Percentiles rank a stretch among this genome's conserved stretches.
Conservation (phyloP, 352 stramenopile species). For the Blastocystis sp. region DNA sequence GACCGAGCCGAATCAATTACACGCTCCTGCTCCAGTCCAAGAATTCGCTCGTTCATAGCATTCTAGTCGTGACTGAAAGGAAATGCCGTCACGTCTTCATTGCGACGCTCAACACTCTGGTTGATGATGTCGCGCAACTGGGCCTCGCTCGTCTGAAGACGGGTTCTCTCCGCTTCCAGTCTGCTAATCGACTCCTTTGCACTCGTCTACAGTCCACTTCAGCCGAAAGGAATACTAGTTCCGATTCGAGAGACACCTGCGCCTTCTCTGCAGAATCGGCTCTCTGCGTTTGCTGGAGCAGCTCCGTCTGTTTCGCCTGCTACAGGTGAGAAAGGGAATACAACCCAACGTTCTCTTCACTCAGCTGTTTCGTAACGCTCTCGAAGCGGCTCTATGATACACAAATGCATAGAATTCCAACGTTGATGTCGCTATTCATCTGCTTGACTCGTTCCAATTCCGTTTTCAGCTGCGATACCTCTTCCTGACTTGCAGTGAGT, state of each 20-base stretch:
- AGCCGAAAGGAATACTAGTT: neutral
- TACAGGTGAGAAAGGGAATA: neutral
- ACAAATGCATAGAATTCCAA: neutral
- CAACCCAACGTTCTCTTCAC: neutral
- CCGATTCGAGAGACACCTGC: neutral
- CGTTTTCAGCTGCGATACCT: neutral
- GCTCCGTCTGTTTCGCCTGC: neutral
- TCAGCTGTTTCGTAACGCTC: neutral
- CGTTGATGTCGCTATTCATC: neutral
- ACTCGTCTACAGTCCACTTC: neutral
- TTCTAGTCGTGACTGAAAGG: neutral
- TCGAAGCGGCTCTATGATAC: neutral
- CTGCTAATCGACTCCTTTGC: neutral
- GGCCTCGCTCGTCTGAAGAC: neutral
- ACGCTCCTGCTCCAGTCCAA: constrained; percentile 5
- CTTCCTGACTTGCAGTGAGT: too few species aligned
- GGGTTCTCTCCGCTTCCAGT: neutral
- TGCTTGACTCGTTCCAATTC: neutral
- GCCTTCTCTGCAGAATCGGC: neutral
- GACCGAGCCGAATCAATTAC: neutral
- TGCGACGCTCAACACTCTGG: neutral
- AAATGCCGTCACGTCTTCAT: neutral
- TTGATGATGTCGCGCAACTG: constrained; percentile 29
- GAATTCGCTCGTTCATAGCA: neutral
- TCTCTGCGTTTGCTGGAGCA: neutral